Conservation (phyloP, 2,329 filamentous ascomycete species). For the Gnomoniopsis smithogilvyi region DNA sequence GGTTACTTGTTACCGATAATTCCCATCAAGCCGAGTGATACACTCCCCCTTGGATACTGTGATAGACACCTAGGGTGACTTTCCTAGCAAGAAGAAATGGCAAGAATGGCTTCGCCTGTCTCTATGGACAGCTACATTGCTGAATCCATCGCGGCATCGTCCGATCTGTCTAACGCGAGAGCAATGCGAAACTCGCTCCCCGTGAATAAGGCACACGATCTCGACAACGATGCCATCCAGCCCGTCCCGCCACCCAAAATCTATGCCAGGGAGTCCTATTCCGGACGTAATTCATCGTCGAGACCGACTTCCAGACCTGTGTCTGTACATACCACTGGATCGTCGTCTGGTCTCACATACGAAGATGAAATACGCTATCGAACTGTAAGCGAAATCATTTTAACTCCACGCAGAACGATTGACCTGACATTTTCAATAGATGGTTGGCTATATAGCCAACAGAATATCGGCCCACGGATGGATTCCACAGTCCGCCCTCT, state of each 20-base stretch:
- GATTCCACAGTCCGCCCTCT: conserved; percentile 24
- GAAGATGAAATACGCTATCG: conserved; percentile 29
- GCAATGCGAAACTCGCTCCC: neutral
- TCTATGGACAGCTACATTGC: neutral
- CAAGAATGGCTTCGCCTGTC: neutral
- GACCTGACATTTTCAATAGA: conserved; percentile 19
- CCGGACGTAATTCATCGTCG: neutral
- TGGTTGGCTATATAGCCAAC: conserved; percentile 30
- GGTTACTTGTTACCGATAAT: neutral
- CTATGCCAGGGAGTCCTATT: neutral
- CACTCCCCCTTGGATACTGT: neutral
- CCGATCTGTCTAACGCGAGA: neutral
- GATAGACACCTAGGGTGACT: too few relatives aligned
- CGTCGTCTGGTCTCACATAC: conserved; percentile 17
- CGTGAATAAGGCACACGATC: neutral
- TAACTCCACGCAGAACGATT: neutral
- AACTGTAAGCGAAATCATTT: conserved; percentile 24
- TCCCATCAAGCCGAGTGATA: neutral
- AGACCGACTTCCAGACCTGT: conserved; percentile 6
- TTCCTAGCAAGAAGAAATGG: neutral
- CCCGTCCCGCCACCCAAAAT: neutral
- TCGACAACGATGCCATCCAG: neutral
- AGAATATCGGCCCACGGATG: conserved; percentile 27
- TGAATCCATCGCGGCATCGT: neutral
- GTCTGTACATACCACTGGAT: conserved; percentile 13